Evolutionary conservation across 2,329 filamentous ascomycete genomes (phyloP).

Genomic region (Fusarium sp.): DNA sequence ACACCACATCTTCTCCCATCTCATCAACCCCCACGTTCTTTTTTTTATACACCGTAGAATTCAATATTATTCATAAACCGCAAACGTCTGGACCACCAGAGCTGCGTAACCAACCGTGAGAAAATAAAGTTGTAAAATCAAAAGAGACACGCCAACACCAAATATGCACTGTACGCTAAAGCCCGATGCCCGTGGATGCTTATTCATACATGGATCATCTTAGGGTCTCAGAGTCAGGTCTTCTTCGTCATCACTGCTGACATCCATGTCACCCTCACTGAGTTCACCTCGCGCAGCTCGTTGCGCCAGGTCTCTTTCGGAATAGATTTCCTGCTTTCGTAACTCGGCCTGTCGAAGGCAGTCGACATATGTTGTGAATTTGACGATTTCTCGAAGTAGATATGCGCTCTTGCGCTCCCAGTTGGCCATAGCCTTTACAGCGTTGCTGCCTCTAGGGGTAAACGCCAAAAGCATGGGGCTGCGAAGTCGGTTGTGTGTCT

Average conservation of each 20-base stretch:
- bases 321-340: constrained; percentile 78
- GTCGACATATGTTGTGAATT: constrained; percentile 96
- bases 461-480: constrained; percentile 91
- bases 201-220: constrained; percentile 40
- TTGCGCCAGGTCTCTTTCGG: constrained; percentile 66
- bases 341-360: constrained; percentile 78
- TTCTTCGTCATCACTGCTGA: constrained; percentile 52
- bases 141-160: constrained; percentile 31
- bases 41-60: constrained; percentile 44
- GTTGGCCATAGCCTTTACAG: constrained; percentile 88
- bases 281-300: constrained; percentile 64
- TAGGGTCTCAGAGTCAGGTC: constrained; percentile 54
- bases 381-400: constrained; percentile 92
- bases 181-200: constrained; percentile 18
- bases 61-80: constrained; percentile 37
- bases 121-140: constrained; percentile 8
- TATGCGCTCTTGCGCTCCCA: constrained; percentile 98
- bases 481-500: constrained; percentile 88
- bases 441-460: constrained; percentile 84
- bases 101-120: constrained; percentile 27
- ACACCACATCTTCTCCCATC: constrained; percentile 24
- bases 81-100: constrained; percentile 44
- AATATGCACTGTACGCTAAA: constrained; percentile 27
- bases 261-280: constrained; percentile 57
- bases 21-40: constrained; percentile 9